These are phyloP conservation scores for Axilococcus clingmanii DNA, from an alignment of 139 green algal species.

Conservation along the genomic window DNA sequence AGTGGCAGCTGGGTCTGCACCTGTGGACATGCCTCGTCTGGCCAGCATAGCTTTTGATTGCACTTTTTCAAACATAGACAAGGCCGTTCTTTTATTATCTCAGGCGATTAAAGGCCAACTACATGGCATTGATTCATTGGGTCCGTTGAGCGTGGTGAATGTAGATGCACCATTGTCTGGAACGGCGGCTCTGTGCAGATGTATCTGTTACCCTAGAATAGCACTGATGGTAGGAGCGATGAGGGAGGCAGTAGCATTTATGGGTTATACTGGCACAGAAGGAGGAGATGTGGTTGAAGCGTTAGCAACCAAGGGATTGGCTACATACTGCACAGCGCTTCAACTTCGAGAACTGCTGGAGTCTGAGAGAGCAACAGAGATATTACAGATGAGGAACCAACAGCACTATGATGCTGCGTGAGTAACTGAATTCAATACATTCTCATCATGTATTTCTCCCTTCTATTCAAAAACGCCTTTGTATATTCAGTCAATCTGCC, in stretches of 20 bases:
- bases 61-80: too few relatives aligned
- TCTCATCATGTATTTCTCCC: conserved; percentile 2
- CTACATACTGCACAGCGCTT: too few relatives aligned
- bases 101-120: conserved; percentile 3
- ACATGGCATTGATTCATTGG: not conserved
- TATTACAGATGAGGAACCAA: not conserved
- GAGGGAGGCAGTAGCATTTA: conserved; percentile 23
- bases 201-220: conserved; percentile 7
- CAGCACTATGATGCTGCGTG: not conserved
- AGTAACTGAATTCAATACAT: conserved; percentile 1
- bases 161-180: conserved; percentile 1
- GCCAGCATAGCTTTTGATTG: too few relatives aligned
- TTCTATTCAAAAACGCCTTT: conserved; percentile 22
- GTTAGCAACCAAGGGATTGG: conserved; percentile 1
- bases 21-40: too few relatives aligned
- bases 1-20: too few relatives aligned
- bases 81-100: not conserved
- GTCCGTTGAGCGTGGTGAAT: conserved; percentile 5
- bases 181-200: conserved; percentile 8
- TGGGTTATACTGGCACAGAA: too few relatives aligned
- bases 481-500: conserved; percentile 30
- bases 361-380: conserved; percentile 4
- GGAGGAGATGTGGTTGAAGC: too few relatives aligned
- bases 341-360: too few relatives aligned
- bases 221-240: conserved; percentile 16